A percentile compares a stretch with the other conserved stretches of the same genome.
Conservation (phyloP, 116 monocot genomes). For the Trichopus zeylanicus region DNA sequence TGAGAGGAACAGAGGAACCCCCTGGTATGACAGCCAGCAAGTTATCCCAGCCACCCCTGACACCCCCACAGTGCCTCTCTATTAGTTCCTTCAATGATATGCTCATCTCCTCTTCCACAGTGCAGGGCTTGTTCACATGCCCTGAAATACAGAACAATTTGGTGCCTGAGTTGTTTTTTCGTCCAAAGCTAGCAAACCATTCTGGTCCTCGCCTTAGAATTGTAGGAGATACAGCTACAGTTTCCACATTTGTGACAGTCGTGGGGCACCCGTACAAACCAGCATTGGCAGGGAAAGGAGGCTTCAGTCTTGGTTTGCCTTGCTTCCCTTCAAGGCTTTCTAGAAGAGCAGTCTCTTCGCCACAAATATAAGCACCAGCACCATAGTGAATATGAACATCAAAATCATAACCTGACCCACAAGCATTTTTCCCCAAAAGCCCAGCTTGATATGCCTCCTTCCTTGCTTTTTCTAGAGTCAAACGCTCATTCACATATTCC, state of each 20-base stretch:
- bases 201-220: conserved; percentile 91
- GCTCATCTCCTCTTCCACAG: conserved; percentile 99
- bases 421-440: conserved; percentile 90
- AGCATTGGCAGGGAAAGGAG: conserved; percentile 94
- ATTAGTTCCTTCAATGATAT: conserved; percentile 83
- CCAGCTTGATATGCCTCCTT: conserved; percentile 88
- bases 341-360: conserved; percentile 89
- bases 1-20: conserved; percentile 85
- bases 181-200: conserved; percentile 97
- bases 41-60: conserved; percentile 95
- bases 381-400: conserved; percentile 92
- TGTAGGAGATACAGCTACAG: conserved; percentile 96
- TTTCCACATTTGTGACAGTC: conserved; percentile 95
- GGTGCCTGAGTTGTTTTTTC: conserved; percentile 92
- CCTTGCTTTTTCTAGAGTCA: conserved; percentile 75
- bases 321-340: conserved; percentile 99
- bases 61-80: conserved; percentile 91
- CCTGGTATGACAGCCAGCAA: conserved; percentile 90
- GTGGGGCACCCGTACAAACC: conserved; percentile 95
- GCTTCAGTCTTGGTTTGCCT: conserved; percentile 93
- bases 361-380: conserved; percentile 98
- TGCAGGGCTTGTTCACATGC: conserved; percentile 98
- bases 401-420: conserved; percentile 95
- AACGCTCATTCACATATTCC: conserved; percentile 87
- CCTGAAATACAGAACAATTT: conserved; percentile 87